Evolutionary conservation across 2,329 filamentous ascomycete species (phyloP).

Genomic region (Penicillium sp.): DNA sequence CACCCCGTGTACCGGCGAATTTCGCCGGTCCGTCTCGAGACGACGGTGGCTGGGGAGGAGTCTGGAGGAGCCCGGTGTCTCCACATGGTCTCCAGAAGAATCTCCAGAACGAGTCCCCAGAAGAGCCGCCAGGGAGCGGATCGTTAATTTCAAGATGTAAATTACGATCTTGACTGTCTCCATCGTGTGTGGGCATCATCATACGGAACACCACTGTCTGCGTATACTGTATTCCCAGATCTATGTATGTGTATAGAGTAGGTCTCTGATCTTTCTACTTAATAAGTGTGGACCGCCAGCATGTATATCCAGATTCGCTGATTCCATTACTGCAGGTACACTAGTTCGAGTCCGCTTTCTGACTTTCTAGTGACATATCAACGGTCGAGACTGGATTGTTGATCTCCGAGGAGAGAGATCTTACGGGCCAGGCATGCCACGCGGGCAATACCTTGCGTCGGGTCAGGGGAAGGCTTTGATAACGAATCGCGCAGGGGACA

Average conservation of each 20-base stretch:
- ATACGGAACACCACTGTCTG: too few species aligned
- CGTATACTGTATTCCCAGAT: neutral
- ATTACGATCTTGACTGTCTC: neutral
- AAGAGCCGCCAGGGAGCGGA: neutral
- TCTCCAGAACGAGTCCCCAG: neutral
- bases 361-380: neutral
- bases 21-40: neutral
- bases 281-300: neutral
- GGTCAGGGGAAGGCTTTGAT: slow-evolving; percentile 11
- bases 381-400: neutral
- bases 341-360: neutral
- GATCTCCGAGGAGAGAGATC: neutral
- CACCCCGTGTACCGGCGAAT: slow-evolving; percentile 22
- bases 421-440: neutral
- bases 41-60: slow-evolving; percentile 1
- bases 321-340: slow-evolving; percentile 6
- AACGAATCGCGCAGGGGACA: slow-evolving; percentile 16
- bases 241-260: neutral
- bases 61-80: neutral
- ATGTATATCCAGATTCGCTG: neutral
- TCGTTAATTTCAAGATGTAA: neutral
- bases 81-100: neutral
- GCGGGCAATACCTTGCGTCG: slow-evolving; percentile 3
- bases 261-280: neutral
- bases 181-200: neutral